Evolutionary conservation across 1,284 basidiomycete species (phyloP), one percentile per base, ranked within the genome.

Genomic region (Leccinum fallax): DNA sequence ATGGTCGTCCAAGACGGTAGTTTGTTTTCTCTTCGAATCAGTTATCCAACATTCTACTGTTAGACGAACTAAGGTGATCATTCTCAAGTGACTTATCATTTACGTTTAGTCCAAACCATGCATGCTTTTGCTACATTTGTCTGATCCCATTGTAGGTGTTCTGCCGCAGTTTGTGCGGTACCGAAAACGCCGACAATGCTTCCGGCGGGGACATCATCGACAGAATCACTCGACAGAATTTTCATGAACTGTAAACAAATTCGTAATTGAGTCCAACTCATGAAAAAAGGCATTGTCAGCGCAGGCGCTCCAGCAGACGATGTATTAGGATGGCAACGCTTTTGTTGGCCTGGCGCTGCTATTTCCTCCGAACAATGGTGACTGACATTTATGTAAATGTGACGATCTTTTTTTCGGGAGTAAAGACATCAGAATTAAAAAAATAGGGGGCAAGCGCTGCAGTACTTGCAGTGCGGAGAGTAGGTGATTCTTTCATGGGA

Each of bases 1-100:
- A 48, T 48, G 58, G 65, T 38, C 71, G 63, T 1, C 13, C 63
- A 11, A 72, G 71, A 57, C 64, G 75, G 56, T 77, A 73, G 60
- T 46, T 10, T 7, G 8, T 5, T 52, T 13, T 49, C 55, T 34
- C 6, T 11, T n/a, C 11, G 15, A 15, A 32, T 3, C 36, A 3
- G 53, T 58, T 40, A 13, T n/a, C 19, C 19, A 11, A 40, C 4
- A 11, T 5, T 21, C 28, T 21, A 21, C 3, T 40, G 43, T 16
- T 40, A 40, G 51, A 52, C 46, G 10, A 34, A 34, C 34, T 34
- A 34, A 34, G 34, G 13, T 46, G 26, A 15, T 38, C 36, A 38
- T 38, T 38, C 36, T 38, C 8, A 16, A 26, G 26, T 3, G 26
- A 10, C 28, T 28, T 9, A 36, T 26, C 6, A 0, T 40, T 16